Evolutionary conservation across 78 protist species (phyloP).

Genomic region (Anaeramoeba ignava): DNA sequence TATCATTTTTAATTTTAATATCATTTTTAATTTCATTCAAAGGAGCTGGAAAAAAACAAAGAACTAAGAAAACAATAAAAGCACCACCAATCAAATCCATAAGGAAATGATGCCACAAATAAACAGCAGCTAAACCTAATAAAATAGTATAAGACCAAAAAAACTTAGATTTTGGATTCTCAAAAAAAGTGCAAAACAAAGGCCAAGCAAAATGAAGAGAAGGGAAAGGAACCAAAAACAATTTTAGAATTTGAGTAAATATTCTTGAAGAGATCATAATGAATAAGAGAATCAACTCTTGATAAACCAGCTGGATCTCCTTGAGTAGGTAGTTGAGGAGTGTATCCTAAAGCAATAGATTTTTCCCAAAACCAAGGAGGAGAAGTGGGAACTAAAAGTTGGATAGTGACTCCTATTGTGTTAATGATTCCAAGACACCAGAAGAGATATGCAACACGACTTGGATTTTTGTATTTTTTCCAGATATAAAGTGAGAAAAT

Average conservation of each 20-base stretch:
- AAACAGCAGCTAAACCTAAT: neutral
- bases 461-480: neutral
- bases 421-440: neutral
- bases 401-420: neutral
- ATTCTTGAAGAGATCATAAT: neutral
- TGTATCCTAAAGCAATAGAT: neutral
- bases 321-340: neutral
- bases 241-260: neutral
- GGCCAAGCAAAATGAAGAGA: neutral
- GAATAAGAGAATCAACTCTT: neutral
- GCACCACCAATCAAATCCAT: neutral
- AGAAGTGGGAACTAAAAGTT: neutral
- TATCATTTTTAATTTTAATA: no score
- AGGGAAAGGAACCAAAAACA: neutral
- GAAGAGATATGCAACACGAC: neutral
- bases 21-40: no score
- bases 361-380: neutral
- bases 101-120: neutral
- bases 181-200: neutral
- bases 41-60: no score
- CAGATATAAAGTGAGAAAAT: neutral
- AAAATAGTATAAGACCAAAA: neutral
- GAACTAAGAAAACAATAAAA: no score
- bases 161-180: neutral
- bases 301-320: neutral